Base-by-base conservation (phyloP, 2,329 filamentous ascomycete genomes). In the Xylariaceae sp. region DNA sequence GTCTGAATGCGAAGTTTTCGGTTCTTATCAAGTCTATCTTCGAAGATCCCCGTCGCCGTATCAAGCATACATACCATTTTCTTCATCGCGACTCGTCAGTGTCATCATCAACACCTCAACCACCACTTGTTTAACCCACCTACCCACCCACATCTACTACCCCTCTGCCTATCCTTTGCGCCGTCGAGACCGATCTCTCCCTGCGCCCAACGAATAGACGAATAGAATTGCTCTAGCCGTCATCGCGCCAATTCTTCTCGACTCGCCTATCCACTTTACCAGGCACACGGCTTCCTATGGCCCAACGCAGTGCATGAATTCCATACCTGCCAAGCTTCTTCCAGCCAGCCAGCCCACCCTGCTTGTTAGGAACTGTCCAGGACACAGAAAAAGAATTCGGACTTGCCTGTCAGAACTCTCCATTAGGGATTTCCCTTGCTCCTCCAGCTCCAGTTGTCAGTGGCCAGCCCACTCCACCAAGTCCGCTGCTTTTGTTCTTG, bases 191-290 rank as follows among this genome's bases (percentile, higher is more conserved):
- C 24, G 13, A n/a, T 42, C 42, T 16, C 23, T 47, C 27, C 27
- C 6, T 9, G 26, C 15, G 4, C 30, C 15, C 30, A 6, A 6
- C 8, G 7, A 9, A 33, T 29, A 9, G n/a, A 20, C 40, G 23
- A 57, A 53, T 50, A 24, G 45, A 29, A 35, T 18, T 35, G 29
- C 37, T 24, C 30, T 16, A 21, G 32, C 37, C n/a, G 21, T 16
- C 33, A 10, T 53, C 10, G 23, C 32, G 27, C 30, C 37, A 39
- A 27, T 6, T 24, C 23, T 23, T 26, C 45, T 49, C 35, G 32
- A 42, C 37, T 30, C n/a, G 29, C 32, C 40, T 56, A 58, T 58
- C 58, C 58, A 60, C 55, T 60, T 60, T 58, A 60, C 51, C 58
- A 60, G 58, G 58, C 55, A 60, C 58, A 56, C 55, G 42, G 48